These are phyloP conservation scores for Plectranthus barbatus DNA, from an alignment of 257 asterid genomes.

Conservation along the genomic window DNA sequence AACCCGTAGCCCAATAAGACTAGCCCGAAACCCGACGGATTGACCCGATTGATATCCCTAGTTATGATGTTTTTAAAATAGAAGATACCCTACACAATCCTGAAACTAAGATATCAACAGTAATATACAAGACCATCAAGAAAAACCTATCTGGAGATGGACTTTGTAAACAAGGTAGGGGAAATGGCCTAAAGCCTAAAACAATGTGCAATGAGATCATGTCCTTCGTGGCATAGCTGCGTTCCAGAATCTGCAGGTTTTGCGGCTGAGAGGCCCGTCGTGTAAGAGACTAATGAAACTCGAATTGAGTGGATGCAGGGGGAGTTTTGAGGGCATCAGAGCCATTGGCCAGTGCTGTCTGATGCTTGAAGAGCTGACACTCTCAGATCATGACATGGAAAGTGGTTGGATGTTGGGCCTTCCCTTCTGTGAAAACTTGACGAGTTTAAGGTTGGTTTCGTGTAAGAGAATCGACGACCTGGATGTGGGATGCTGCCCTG, in stretches of 20 bases:
- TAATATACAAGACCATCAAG: too few relatives aligned
- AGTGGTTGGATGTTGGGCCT: slow-evolving; percentile 71
- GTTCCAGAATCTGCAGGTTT: slow-evolving; percentile 48
- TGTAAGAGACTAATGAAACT: slow-evolving; percentile 60
- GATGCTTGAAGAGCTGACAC: slow-evolving; percentile 56
- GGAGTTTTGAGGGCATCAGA: slow-evolving; percentile 62
- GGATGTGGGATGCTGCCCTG: slow-evolving; percentile 36
- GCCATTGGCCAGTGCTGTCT: slow-evolving; percentile 66
- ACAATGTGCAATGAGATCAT: slow-evolving; percentile 57
- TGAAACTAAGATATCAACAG: too few relatives aligned
- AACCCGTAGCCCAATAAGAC: too few relatives aligned
- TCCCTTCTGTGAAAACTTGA: slow-evolving; percentile 50
- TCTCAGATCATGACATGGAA: slow-evolving; percentile 56
- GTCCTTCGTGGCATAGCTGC: slow-evolving; percentile 66
- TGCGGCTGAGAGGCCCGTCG: slow-evolving; percentile 42
- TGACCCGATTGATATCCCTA: too few relatives aligned
- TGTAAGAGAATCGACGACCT: slow-evolving; percentile 48
- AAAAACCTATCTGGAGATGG: too few relatives aligned
- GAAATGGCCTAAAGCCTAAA: too few relatives aligned
- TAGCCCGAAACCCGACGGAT: too few relatives aligned
- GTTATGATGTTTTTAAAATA: too few relatives aligned
- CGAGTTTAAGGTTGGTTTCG: slow-evolving; percentile 41
- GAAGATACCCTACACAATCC: too few relatives aligned
- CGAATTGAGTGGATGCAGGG: slow-evolving; percentile 63
- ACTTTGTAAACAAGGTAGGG: too few relatives aligned